These are phyloP conservation scores for Mimosa pudica DNA, from an alignment of 306 rosid species.

Conservation along the genomic window DNA sequence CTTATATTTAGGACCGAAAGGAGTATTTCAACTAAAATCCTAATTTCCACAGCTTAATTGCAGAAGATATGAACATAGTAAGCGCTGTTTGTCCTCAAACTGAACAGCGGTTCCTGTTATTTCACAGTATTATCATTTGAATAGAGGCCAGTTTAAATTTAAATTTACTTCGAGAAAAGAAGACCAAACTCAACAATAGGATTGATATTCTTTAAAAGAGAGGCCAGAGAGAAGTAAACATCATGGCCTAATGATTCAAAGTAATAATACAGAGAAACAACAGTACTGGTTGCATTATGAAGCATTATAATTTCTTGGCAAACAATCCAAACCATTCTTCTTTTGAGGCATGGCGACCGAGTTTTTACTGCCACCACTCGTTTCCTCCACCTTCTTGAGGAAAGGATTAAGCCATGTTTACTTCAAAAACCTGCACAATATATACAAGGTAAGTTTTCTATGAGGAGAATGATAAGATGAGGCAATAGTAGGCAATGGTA, in stretches of 20 bases:
- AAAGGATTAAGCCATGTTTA: slow-evolving; percentile 75
- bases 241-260: slow-evolving; percentile 27
- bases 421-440: too few species aligned
- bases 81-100: background rate
- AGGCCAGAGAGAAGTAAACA: slow-evolving; percentile 34
- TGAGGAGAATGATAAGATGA: background rate
- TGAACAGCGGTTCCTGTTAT: background rate
- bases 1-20: too few species aligned
- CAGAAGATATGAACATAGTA: background rate
- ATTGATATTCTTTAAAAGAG: slow-evolving; percentile 34
- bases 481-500: background rate
- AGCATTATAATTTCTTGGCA: slow-evolving; percentile 48
- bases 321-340: slow-evolving; percentile 78
- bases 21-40: too few species aligned
- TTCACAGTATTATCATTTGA: too few species aligned
- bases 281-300: slow-evolving; percentile 17
- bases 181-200: background rate
- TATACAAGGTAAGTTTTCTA: background rate
- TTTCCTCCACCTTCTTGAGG: slow-evolving; percentile 77
- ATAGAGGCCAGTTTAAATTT: background rate
- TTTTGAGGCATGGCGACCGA: slow-evolving; percentile 61
- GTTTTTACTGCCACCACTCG: slow-evolving; percentile 48
- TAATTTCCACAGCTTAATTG: background rate
- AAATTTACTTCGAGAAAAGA: background rate
- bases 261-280: slow-evolving; percentile 33